These are phyloP conservation scores for Inga leiocalycina DNA, from an alignment of 306 rosid genomes.

Conservation along the genomic window DNA sequence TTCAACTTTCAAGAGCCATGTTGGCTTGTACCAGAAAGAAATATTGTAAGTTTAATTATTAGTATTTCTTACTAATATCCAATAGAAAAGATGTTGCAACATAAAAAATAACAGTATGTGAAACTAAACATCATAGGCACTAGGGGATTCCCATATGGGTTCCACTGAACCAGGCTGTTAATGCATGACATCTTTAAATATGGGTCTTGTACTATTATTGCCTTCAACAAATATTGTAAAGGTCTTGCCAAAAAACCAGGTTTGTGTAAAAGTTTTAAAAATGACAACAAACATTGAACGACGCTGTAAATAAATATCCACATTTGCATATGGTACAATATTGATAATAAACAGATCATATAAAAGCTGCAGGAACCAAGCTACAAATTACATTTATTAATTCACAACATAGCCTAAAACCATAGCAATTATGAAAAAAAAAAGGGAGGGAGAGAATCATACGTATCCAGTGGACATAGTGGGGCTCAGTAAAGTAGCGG, in stretches of 20 bases:
- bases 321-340: slow-evolving; percentile 16
- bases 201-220: neutral
- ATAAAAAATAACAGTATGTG: neutral
- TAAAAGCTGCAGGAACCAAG: slow-evolving; percentile 1
- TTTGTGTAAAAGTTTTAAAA: neutral
- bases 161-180: neutral
- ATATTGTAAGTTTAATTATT: neutral
- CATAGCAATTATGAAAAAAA: slow-evolving; percentile 11
- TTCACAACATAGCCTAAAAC: neutral
- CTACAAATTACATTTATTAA: neutral
- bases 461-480: slow-evolving; percentile 87
- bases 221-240: slow-evolving; percentile 13
- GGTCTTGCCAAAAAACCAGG: slow-evolving; percentile 20
- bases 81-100: neutral
- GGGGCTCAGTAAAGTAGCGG: slow-evolving; percentile 86
- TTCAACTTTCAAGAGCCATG: neutral
- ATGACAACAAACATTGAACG: slow-evolving; percentile 14
- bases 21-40: neutral
- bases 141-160: neutral
- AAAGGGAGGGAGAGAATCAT: slow-evolving; percentile 37
- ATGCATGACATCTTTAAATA: neutral
- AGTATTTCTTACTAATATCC: neutral
- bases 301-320: neutral
- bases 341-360: neutral
- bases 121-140: neutral